Evolutionary conservation across 1,284 basidiomycete species (phyloP).

Genomic region (Sporisorium graminicola): DNA sequence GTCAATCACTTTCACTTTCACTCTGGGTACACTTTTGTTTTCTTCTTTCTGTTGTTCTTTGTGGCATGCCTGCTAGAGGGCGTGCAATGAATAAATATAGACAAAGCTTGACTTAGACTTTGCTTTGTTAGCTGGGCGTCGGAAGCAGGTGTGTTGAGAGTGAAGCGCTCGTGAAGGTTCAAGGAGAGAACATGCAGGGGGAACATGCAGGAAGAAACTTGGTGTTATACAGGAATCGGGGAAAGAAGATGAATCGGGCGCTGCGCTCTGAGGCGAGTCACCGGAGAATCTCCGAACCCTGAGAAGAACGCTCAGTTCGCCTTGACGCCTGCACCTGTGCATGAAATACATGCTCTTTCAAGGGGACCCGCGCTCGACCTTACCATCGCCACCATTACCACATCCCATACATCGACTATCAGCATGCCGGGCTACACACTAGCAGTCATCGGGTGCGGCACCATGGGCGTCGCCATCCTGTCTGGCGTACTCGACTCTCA

Average conservation of each 20-base stretch:
- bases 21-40: conserved; percentile 46
- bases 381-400: neutral
- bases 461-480: conserved; percentile 96
- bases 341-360: neutral
- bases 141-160: neutral
- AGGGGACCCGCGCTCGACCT: neutral
- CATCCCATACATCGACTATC: neutral
- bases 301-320: conserved; percentile 14
- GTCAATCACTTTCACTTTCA: conserved; percentile 58
- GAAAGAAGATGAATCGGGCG: conserved; percentile 17
- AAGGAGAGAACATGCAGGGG: no score
- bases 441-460: conserved; percentile 78
- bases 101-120: neutral
- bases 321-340: conserved; percentile 7
- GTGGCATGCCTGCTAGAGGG: no score
- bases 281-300: conserved; percentile 19
- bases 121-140: neutral
- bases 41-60: neutral
- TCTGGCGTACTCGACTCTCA: conserved; percentile 81
- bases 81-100: neutral
- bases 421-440: conserved; percentile 59
- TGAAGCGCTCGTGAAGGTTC: neutral
- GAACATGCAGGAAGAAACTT: no score
- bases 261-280: conserved; percentile 17
- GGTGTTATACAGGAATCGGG: no score